Evolutionary conservation across 2,329 filamentous ascomycete genomes (phyloP), one percentile per base, ranked within the genome.

Genomic region (Penicillium rolfsii): DNA sequence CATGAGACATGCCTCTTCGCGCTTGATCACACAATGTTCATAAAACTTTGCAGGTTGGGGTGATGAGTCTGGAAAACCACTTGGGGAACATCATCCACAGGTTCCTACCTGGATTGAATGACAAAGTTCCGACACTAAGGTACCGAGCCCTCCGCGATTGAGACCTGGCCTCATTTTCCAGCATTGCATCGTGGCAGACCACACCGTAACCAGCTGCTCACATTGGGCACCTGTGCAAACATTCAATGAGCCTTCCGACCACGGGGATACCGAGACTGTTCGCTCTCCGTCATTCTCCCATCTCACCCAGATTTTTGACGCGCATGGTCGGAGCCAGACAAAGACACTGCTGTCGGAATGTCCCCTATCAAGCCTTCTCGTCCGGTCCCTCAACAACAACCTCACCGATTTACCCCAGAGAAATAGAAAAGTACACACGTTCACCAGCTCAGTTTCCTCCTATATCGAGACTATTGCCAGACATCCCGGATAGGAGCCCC

Each of bases 391-490:
- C 43, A 50, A 3, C 54, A 49, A 41, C 12, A 26, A 30, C 41
- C 22, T 38, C 54, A 11, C 33, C 33, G 9, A 36, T 36, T 12
- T 36, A 12, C 33, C 33, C 12, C 3, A 36, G 33, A 11, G 33
- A 43, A 43, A 14, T 49, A 26, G 16, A 33, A 57, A 57, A 11
- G 33, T 26, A 50, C 35, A 36, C 43, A 40, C 35, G 14, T 6
- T 35, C 49, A 52, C 16, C 33, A 40, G 22, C 43, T 49, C 43
- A 50, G 40, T 57, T 57, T 35, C 43, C 41, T 24, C 33, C 45
- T 6, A 45, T 57, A 24, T 35, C 49, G 24, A 40, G 28, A 26
- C 54, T 57, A 5, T 57, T 35, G 49, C 54, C 54, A 36, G 30
- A 33, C 49, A 5, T 36, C 16, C 49, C 49, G n/a, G 28, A 8